Evolutionary conservation across 116 monocot genomes (phyloP), one percentile per base, ranked within the genome.

Genomic region (Iris pallida): DNA sequence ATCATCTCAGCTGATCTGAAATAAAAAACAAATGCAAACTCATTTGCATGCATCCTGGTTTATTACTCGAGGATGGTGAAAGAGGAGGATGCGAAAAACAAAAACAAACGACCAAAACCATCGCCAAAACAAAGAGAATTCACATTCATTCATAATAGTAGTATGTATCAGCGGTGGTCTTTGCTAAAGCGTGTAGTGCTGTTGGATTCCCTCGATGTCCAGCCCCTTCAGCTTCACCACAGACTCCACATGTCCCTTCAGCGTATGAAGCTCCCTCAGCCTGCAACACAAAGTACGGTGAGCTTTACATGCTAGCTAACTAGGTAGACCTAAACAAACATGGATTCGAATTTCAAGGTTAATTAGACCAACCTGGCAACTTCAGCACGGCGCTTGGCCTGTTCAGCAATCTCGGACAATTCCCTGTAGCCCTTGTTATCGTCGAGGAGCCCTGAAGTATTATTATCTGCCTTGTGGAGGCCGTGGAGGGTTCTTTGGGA

Each of bases 381-480:
- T 55, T 89, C 89, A 4, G 89, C 89, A 10, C 89, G 82, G 18
- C 81, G 63, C 85, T 79, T 89, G 40, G 85, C 89, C 60, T 89
- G 89, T 63, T 89, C 89, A 8, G 89, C 89, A 67, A 89, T 74
- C 60, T 85, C 88, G 11, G 85, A 84, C 47, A 84, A 70, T 75
- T 85, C 82, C 13, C 59, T 59, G 66, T 85, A n/a, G n/a, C n/a
- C n/a, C n/a, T n/a, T 86, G 66, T 68, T 90, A 7, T 86, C 86
- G 49, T 64, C 41, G 75, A 85, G 75, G 11, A 74, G 56, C 7
- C 40, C 76, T 0, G 67, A 42, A 15, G 63, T 44, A 9, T n/a
- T n/a, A n/a, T n/a, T n/a, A n/a, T 75, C 76, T 7, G 4, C 41
- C 8, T 65, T 52, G 8, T 80, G 82, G 12, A 89, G 89, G 16